Conservation (phyloP, 768 basidiomycete genomes). For the Tephrocybe rancida region DNA sequence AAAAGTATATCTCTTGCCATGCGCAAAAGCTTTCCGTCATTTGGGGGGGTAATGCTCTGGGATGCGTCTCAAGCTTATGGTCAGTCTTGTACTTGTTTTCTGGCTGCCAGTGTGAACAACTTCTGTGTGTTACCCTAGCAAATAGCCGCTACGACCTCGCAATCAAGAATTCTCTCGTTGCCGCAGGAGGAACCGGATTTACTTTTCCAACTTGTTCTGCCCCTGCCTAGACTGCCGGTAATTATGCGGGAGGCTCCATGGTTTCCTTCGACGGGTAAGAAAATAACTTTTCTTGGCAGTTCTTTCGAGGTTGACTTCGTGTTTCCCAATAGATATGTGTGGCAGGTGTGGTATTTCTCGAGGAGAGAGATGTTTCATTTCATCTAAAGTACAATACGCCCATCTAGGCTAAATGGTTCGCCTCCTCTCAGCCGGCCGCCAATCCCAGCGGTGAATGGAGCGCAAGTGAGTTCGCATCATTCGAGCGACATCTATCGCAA, state of each 20-base stretch:
- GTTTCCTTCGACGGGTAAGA: slow-evolving; percentile 60
- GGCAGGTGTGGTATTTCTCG: too few relatives aligned
- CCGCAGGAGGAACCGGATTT: slow-evolving; percentile 71
- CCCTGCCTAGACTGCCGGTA: slow-evolving; percentile 51
- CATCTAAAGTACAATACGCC: too few relatives aligned
- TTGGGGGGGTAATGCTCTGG: slow-evolving; percentile 66
- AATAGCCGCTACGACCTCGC: slow-evolving; percentile 62
- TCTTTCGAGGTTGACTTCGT: slow-evolving; percentile 1
- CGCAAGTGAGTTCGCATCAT: slow-evolving; percentile 47
- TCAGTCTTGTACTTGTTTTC: slow-evolving; percentile 35
- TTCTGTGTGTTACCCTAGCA: slow-evolving; percentile 29
- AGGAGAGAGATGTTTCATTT: too few relatives aligned
- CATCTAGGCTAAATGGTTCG: slow-evolving; percentile 71
- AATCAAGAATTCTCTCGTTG: slow-evolving; percentile 59
- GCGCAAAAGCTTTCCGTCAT: slow-evolving; percentile 61
- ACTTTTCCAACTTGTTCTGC: slow-evolving; percentile 64
- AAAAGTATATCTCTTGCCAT: slow-evolving; percentile 49
- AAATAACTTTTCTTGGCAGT: background rate
- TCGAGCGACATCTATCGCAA: background rate
- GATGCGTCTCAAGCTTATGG: slow-evolving; percentile 51
- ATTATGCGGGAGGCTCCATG: slow-evolving; percentile 51
- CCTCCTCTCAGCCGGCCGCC: slow-evolving; percentile 46
- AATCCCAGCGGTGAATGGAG: slow-evolving; percentile 64
- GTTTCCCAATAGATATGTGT: slow-evolving; percentile 50
- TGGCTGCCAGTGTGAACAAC: background rate